Base-by-base conservation (phyloP, 1,284 basidiomycete genomes). In the Papiliotrema flavescens region DNA sequence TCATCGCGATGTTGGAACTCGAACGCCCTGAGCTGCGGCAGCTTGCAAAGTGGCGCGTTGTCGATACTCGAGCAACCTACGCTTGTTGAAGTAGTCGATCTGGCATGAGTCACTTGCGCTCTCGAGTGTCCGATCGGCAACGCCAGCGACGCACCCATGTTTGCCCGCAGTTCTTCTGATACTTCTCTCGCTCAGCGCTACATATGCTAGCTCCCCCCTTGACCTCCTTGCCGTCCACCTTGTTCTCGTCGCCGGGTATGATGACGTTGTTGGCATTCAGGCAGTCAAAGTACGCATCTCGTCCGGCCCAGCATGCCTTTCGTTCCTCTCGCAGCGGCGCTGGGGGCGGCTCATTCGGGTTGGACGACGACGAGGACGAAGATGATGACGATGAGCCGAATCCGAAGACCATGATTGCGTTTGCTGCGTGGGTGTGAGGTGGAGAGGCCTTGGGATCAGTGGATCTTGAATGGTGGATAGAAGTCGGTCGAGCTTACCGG, bases 1-100 rank as follows among this genome's bases (percentile, higher is more conserved):
- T 48, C 34, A 20, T 44, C 22, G 15, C 4, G 42, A 24, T 15
- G 22, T 26, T 3, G 47, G 34, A 3, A 22, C 20, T 13, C 36
- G 35, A n/a, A 39, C 69, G 42, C 65, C 58, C 51, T 65, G 63
- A 46, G 56, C 62, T 28, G 69, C 67, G 9, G 71, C 72, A 14
- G 70, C 74, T 20, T 68, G 69, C 19, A 71, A 57, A 47, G 76
- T 77, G n/a, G 69, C 67, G 50, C 69, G 67, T 55, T 76, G 71
- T 20, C 77, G 61, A 34, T 75, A 60, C 56, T 78, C 77, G 28
- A 78, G 67, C 2, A 71, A 69, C 32, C 77, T 65, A 19, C 78
- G 71, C 60, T 79, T 77, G 65, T 78, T 76, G 61, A 79, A 79
- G 67, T 79, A 79, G 55, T 79, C 77, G 63, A 78, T 73, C 77